phyloP scores from a whole-genome alignment of 2,329 filamentous ascomycete genomes.

The Neofusicoccum sp. region DNA sequence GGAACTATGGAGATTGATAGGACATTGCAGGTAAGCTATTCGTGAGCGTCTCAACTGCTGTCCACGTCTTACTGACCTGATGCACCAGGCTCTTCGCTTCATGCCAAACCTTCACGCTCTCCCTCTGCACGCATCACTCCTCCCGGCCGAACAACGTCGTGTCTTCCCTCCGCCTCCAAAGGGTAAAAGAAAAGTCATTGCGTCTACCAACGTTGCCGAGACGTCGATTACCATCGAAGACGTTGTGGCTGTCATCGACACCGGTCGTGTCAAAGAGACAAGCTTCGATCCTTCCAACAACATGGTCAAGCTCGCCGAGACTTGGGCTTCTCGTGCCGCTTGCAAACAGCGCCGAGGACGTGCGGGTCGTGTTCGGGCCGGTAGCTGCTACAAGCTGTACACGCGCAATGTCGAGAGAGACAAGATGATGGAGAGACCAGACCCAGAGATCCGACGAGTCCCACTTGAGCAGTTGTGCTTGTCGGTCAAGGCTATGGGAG shows the following conservation, averaged over 20 bases:
- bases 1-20: conserved; percentile 89
- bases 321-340: conserved; percentile 89
- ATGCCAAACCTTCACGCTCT: conserved; percentile 68
- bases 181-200: conserved; percentile 87
- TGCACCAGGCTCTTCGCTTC: conserved; percentile 53
- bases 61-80: not conserved
- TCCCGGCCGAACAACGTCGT: conserved; percentile 80
- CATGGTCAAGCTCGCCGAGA: conserved; percentile 91
- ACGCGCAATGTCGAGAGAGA: conserved; percentile 76
- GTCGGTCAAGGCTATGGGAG: conserved; percentile 92
- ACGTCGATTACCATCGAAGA: conserved; percentile 99
- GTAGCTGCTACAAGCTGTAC: conserved; percentile 93
- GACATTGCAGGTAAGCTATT: conserved; percentile 55
- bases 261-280: conserved; percentile 92
- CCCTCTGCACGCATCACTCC: conserved; percentile 86
- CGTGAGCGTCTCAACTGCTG: not conserved
- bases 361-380: conserved; percentile 87
- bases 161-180: conserved; percentile 76
- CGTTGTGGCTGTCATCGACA: conserved; percentile 93
- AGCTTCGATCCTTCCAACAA: conserved; percentile 89
- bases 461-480: conserved; percentile 92
- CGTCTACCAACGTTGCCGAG: conserved; percentile 94
- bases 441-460: conserved; percentile 90
- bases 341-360: conserved; percentile 92
- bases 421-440: conserved; percentile 83